These are phyloP conservation scores for Neopestalotiopsis sp. DNA, from an alignment of 2,329 filamentous ascomycete species.

Conservation along the genomic window DNA sequence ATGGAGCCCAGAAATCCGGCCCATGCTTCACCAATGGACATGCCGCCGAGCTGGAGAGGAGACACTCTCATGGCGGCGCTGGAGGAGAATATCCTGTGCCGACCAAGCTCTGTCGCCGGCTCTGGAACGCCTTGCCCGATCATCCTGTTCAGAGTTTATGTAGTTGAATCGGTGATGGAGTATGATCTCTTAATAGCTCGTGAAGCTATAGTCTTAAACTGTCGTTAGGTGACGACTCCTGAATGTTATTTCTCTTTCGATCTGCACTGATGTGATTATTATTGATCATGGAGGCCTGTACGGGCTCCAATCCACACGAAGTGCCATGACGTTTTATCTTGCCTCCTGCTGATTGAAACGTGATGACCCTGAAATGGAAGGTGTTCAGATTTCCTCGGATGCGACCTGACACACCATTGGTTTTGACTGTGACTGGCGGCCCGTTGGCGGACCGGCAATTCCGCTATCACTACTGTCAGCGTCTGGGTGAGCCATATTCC, in stretches of 20 bases:
- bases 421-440: neutral
- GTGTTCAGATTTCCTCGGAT: neutral
- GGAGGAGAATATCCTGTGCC: slow-evolving; percentile 49
- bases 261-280: neutral
- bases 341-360: neutral
- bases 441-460: neutral
- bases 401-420: neutral
- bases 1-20: slow-evolving; percentile 15
- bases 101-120: slow-evolving; percentile 36
- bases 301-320: neutral
- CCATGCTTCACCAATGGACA: slow-evolving; percentile 18
- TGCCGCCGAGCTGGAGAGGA: slow-evolving; percentile 30
- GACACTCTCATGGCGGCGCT: slow-evolving; percentile 49
- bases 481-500: neutral
- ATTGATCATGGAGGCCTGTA: neutral
- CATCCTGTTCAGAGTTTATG: neutral
- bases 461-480: neutral
- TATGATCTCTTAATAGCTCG: too few species aligned
- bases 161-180: too few species aligned
- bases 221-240: too few species aligned
- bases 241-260: too few species aligned
- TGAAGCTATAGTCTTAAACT: too few species aligned
- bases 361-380: neutral
- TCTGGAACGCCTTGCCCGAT: slow-evolving; percentile 7
- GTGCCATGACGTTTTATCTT: neutral